Evolutionary conservation across 106 monocot species (phyloP).

Genomic region (Dioscorea dumetorum): DNA sequence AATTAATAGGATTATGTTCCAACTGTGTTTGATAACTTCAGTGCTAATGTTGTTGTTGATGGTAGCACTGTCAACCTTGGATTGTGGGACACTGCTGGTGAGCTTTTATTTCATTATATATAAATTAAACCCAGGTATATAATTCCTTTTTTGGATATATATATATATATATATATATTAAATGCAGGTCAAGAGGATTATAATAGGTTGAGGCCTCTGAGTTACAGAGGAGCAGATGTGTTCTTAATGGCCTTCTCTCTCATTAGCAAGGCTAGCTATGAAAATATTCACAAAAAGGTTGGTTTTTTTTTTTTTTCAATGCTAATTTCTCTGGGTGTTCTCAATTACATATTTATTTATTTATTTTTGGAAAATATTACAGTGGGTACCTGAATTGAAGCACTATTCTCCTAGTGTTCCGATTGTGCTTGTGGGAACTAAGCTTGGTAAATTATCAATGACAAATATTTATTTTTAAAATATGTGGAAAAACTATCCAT

Average conservation of each 20-base stretch:
- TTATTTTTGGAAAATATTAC: slow-evolving; percentile 1
- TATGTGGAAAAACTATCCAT: not conserved
- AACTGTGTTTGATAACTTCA: slow-evolving; percentile 87
- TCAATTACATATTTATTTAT: not conserved
- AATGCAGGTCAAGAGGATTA: slow-evolving; percentile 73
- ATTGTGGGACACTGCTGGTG: slow-evolving; percentile 85
- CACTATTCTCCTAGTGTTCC: slow-evolving; percentile 80
- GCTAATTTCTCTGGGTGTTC: not conserved
- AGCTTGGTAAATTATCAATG: slow-evolving; percentile 41
- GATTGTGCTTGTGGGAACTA: slow-evolving; percentile 63
- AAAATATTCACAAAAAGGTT: slow-evolving; percentile 78
- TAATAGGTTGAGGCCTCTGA: slow-evolving; percentile 70
- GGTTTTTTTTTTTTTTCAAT: not conserved
- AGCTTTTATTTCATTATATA: not conserved
- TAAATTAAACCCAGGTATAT: no score
- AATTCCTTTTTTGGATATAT: no score
- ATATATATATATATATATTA: not conserved
- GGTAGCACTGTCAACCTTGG: slow-evolving; percentile 84
- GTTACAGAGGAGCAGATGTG: slow-evolving; percentile 93
- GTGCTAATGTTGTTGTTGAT: slow-evolving; percentile 73
- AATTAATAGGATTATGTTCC: slow-evolving; percentile 67
- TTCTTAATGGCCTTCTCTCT: slow-evolving; percentile 81
- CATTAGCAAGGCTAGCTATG: slow-evolving; percentile 69
- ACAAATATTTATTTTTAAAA: not conserved
- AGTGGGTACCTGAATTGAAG: slow-evolving; percentile 76